Evolutionary conservation across 768 basidiomycete genomes (phyloP).

Genomic region (Leccinum truebloodii): DNA sequence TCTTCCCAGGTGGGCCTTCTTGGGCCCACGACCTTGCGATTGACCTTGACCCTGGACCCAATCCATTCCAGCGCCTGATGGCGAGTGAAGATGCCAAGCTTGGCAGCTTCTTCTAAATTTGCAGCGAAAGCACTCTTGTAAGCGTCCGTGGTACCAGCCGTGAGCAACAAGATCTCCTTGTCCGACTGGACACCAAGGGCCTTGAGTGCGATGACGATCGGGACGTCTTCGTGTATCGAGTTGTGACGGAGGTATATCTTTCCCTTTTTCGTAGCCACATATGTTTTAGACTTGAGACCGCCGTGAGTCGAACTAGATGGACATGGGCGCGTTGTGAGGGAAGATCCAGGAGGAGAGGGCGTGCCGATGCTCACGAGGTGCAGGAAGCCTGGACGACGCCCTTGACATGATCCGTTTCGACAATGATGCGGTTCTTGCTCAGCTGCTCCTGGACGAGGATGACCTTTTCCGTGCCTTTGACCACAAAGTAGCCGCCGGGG

Average conservation of each 20-base stretch:
- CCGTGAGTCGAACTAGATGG: conserved; percentile 70
- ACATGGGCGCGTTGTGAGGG: conserved; percentile 11
- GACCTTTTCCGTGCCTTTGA: conserved; percentile 99
- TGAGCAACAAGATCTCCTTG: conserved; percentile 94
- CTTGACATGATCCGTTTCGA: conserved; percentile 90
- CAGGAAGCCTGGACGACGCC: conserved; percentile 92
- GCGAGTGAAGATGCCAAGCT: conserved; percentile 85
- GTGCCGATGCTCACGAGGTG: conserved; percentile 71
- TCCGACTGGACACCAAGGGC: conserved; percentile 96
- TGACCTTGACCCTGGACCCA: conserved; percentile 88
- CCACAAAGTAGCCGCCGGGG: conserved; percentile 99
- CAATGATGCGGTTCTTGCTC: conserved; percentile 98
- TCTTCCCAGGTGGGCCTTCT: conserved; percentile 90
- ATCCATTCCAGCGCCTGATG: conserved; percentile 96
- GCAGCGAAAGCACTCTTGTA: conserved; percentile 87
- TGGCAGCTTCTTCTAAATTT: conserved; percentile 93
- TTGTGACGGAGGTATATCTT: conserved; percentile 97
- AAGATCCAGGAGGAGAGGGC: background rate
- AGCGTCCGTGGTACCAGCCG: conserved; percentile 87
- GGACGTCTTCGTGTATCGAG: conserved; percentile 95
- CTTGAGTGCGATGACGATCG: conserved; percentile 94
- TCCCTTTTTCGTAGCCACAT: conserved; percentile 92
- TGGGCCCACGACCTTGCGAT: conserved; percentile 77
- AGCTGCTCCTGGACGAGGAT: conserved; percentile 98
- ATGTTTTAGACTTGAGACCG: conserved; percentile 94